These are phyloP conservation scores for Diplocarpon rosae DNA, from an alignment of 2,329 filamentous ascomycete species.

Conservation along the genomic window DNA sequence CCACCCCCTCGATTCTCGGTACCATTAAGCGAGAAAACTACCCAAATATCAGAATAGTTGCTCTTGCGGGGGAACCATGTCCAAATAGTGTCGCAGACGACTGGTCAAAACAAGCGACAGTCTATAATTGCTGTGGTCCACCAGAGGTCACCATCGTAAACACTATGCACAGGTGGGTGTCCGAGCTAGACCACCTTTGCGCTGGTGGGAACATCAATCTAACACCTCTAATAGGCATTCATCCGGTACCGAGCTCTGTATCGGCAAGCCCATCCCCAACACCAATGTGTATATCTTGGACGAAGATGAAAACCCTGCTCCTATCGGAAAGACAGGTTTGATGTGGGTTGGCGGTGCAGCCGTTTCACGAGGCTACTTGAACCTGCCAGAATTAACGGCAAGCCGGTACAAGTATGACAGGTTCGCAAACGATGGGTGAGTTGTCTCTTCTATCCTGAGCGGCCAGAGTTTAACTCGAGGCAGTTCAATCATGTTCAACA, in stretches of 20 bases:
- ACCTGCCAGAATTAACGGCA: constrained; percentile 32
- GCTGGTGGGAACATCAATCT: neutral
- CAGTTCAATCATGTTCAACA: constrained; percentile 45
- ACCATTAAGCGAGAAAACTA: constrained; percentile 37
- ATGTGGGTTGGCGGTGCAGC: constrained; percentile 32
- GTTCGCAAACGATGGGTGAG: constrained; percentile 40
- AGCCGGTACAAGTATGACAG: constrained; percentile 39
- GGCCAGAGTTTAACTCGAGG: neutral
- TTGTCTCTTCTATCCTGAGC: neutral
- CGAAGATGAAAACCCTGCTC: constrained; percentile 24
- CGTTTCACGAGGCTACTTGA: constrained; percentile 29
- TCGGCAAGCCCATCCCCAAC: constrained; percentile 45
- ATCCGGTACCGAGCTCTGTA: constrained; percentile 36
- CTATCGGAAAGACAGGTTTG: constrained; percentile 32
- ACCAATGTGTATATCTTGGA: constrained; percentile 40
- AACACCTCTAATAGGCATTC: constrained; percentile 28
- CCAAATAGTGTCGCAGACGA: constrained; percentile 40
- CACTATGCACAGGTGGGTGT: constrained; percentile 32
- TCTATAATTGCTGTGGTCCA: constrained; percentile 48
- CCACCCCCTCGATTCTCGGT: constrained; percentile 43
- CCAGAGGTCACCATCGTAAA: constrained; percentile 51
- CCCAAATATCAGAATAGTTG: constrained; percentile 40
- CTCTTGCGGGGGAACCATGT: constrained; percentile 45
- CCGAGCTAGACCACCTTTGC: neutral
- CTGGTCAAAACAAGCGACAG: constrained; percentile 39